A percentile compares a stretch with the other conserved stretches of the same genome.
phyloP scores from a whole-genome alignment of 345 rosid genomes.

The Hibiscus mutabilis region DNA sequence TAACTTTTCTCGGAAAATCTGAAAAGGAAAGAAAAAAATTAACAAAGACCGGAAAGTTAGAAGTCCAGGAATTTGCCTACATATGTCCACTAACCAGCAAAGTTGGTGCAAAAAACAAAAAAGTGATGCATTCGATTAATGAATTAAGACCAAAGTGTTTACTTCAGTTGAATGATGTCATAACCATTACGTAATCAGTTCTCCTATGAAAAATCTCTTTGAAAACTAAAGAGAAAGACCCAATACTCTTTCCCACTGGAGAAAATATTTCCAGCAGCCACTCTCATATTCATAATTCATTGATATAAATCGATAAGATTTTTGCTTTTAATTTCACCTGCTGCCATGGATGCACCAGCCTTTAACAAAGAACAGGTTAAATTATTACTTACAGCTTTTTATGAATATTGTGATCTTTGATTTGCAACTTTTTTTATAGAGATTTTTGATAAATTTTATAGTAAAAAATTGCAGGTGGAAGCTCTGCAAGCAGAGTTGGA shows the following conservation, averaged over 20 bases:
- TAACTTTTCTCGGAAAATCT: no score
- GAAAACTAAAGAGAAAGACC: no score
- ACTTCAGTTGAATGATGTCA: slow-evolving; percentile 5
- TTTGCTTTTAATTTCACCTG: background rate
- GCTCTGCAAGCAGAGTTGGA: slow-evolving; percentile 23
- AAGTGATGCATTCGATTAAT: background rate
- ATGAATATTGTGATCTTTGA: background rate
- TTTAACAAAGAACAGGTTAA: background rate
- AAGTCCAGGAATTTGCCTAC: no score
- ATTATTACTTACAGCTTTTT: background rate
- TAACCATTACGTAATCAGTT: background rate
- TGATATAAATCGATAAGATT: background rate
- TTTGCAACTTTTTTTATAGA: no score
- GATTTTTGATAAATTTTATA: no score
- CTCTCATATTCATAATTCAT: background rate
- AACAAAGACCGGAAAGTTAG: no score
- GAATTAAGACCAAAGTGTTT: background rate
- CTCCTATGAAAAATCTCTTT: background rate
- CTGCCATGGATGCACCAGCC: background rate
- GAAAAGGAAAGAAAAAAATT: no score
- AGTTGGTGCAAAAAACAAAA: background rate
- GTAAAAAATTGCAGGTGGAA: slow-evolving; percentile 10
- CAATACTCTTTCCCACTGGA: no score
- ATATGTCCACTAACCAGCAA: background rate
- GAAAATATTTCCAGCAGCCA: background rate